Evolutionary conservation across 306 rosid species (phyloP).

Genomic region (Gillenia trifoliata): DNA sequence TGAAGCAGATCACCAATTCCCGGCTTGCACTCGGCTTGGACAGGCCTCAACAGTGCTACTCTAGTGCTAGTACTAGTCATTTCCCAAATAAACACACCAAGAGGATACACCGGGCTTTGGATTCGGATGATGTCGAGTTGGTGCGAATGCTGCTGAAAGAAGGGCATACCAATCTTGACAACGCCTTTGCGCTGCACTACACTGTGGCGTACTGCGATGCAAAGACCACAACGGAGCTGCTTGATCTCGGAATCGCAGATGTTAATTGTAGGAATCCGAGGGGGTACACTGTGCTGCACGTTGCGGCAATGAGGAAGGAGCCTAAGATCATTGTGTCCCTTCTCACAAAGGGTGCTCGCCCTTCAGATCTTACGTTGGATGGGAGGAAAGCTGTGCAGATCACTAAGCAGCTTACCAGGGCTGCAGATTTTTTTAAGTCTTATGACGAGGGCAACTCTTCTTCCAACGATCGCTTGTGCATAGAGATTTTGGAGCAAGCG

Average conservation of each 20-base stretch:
- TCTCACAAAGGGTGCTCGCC: conserved; percentile 59
- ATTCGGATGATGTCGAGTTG: conserved; percentile 60
- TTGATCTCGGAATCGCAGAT: conserved; percentile 61
- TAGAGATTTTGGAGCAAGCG: conserved; percentile 74
- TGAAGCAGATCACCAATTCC: conserved; percentile 34
- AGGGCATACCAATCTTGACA: conserved; percentile 53
- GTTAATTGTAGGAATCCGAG: conserved; percentile 47
- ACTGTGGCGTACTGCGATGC: conserved; percentile 64
- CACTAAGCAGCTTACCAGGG: conserved; percentile 43
- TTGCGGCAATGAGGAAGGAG: conserved; percentile 53
- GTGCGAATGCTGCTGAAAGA: conserved; percentile 59
- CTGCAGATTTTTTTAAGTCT: conserved; percentile 35
- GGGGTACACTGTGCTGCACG: conserved; percentile 55
- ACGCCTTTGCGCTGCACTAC: conserved; percentile 62
- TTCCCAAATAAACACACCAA: conserved; percentile 48
- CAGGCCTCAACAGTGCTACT: conserved; percentile 9
- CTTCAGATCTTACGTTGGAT: conserved; percentile 57
- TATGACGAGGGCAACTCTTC: conserved; percentile 45
- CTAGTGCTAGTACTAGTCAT: not conserved
- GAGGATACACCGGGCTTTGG: conserved; percentile 64
- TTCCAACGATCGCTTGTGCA: conserved; percentile 41
- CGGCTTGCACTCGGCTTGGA: conserved; percentile 30
- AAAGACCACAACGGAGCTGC: conserved; percentile 50
- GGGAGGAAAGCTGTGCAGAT: conserved; percentile 70
- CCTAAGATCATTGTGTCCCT: conserved; percentile 64